Conservation (phyloP, 306 rosid genomes). For the Sicyos edulis region DNA sequence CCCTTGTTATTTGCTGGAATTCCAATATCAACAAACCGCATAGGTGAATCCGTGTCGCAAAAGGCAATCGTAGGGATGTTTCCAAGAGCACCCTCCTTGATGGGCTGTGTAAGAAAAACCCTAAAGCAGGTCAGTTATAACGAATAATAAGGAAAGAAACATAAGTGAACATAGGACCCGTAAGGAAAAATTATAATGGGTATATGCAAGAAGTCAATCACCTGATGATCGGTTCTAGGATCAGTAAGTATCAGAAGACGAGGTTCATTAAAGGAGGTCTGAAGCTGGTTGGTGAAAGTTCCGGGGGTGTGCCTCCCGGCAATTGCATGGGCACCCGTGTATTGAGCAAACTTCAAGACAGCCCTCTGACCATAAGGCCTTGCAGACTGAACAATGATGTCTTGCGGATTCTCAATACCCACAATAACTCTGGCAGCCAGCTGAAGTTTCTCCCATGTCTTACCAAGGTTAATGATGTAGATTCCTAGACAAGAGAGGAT, state of each 20-base stretch:
- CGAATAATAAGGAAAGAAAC: neutral
- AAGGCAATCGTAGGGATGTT: slow-evolving; percentile 90
- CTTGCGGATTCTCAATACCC: slow-evolving; percentile 76
- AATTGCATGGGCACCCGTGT: slow-evolving; percentile 82
- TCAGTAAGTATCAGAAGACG: slow-evolving; percentile 86
- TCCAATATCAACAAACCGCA: slow-evolving; percentile 82
- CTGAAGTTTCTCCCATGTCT: slow-evolving; percentile 85
- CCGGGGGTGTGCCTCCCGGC: slow-evolving; percentile 96
- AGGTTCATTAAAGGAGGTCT: slow-evolving; percentile 78
- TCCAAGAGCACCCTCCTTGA: slow-evolving; percentile 86
- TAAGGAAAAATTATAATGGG: neutral
- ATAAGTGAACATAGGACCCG: neutral
- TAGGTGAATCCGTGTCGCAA: slow-evolving; percentile 86
- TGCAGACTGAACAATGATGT: slow-evolving; percentile 83
- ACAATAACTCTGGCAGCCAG: slow-evolving; percentile 84
- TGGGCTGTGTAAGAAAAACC: slow-evolving; percentile 57
- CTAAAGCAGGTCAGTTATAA: slow-evolving; percentile 2
- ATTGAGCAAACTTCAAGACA: slow-evolving; percentile 79
- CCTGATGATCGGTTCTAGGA: slow-evolving; percentile 95
- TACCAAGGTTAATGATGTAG: slow-evolving; percentile 73
- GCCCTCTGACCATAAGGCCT: slow-evolving; percentile 95
- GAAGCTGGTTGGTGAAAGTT: slow-evolving; percentile 80
- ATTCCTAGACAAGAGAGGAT: slow-evolving; percentile 37
- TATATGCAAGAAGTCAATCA: slow-evolving; percentile 13
- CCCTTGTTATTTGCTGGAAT: slow-evolving; percentile 98